Evolutionary conservation across 2,329 filamentous ascomycete species (phyloP), one percentile per base, ranked within the genome.

Genomic region (Cytospora leucostoma): DNA sequence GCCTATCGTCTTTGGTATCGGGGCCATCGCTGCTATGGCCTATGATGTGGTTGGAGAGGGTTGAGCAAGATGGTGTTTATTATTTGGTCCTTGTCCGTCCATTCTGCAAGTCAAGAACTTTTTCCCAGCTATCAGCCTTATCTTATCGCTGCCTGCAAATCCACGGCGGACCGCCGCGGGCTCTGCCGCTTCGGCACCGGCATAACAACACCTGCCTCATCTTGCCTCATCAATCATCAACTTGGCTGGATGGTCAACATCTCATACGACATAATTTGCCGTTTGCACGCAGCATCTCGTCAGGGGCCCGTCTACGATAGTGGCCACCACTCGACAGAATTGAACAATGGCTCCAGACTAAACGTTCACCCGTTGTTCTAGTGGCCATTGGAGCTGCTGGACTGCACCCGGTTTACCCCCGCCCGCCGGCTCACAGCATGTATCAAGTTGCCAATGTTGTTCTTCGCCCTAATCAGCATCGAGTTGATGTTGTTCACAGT

Each of bases 1-100:
- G 37, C 81, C 82, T 13, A 74, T 79, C 73, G 72, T 87, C 76
- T 70, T 77, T 69, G 71, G 75, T 65, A 61, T 65, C 38, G 72
- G 71, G 27, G 75, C 64, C 77, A 79, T 79, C 49, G 32, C 38
- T 64, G 53, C 38, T 37, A 47, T 35, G 40, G 21, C 12, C 8
- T 40, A 8, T 56, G 61, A 44, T 35, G 56, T 63, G 53, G 33
- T 35, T 34, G 56, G 59, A 52, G 60, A 59, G 11, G 49, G 35
- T 53, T 34, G 17, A 2, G n/a, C 17, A 44, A 34, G 34, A 27
- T 37, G 33, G 7, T 15, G 34, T 13, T 34, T 34, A 5, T 50
- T 11, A 19, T 49, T 37, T 19, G 40, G n/a, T n/a, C n/a, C n/a
- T n/a, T n/a, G 4, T 38, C 47, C 10, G 6, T 21, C 8, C 21